Evolutionary conservation across 176 grass and related monocot species (phyloP), one percentile per base, ranked within the genome.

Genomic region (Cocos nucifera): DNA sequence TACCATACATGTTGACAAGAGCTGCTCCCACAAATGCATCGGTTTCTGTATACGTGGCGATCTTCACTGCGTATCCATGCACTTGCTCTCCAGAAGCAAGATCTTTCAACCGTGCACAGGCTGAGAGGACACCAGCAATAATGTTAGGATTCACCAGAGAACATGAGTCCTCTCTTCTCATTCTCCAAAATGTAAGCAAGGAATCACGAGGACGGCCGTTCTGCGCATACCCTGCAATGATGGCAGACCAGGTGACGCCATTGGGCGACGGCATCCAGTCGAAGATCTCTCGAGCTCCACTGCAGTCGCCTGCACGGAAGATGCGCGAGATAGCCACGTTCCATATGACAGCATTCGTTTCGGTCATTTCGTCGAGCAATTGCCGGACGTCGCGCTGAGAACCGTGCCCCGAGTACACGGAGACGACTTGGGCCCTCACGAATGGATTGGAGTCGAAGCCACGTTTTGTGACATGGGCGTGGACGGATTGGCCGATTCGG

Each of bases 1-100:
- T 70, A 19, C 75, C 75, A 29, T 78, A 78, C 65, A 78, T 70
- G 51, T 64, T 58, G 19, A 78, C 65, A 20, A 78, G 58, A 58
- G 75, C 27, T 4, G 58, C 59, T 10, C 56, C 75, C 5, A 78
- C 50, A 19, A 78, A 78, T 4, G 50, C 27, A 29, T 78, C 58
- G 15, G 6, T 54, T 25, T 70, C 50, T 4, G 57, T n/a, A 48
- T 61, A 78, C 16, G 22, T 62, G 30, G 50, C 56, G 59, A 57
- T 21, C 58, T 70, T 78, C 15, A 64, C 5, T 1, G 58, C 17
- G 21, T 22, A 58, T 15, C 55, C 49, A 56, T 78, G 75, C 22
- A 78, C 58, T 63, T 78, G 74, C 16, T 19, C 17, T 19, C 65
- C 75, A 15, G 57, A 52, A 15, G 15, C 19, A 17, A 78, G 50